phyloP scores from a whole-genome alignment of 2,329 filamentous ascomycete genomes.

The Mycogone perniciosa region DNA sequence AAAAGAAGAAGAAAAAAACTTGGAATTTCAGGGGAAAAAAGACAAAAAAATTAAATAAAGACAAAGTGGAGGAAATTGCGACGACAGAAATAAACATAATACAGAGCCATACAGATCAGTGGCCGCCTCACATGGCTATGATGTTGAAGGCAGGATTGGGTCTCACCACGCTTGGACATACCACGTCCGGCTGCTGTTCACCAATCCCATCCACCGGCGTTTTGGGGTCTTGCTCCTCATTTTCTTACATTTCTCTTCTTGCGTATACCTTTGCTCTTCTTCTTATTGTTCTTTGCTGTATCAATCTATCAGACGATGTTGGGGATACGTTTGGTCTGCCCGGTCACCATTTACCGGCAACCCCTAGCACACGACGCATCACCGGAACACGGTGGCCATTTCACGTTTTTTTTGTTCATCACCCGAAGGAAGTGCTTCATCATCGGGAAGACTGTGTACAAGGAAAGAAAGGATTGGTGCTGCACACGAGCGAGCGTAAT shows the following conservation, averaged over 20 bases:
- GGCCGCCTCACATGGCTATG: too few relatives aligned
- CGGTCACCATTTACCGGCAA: neutral
- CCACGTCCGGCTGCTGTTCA: neutral
- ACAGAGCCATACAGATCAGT: neutral
- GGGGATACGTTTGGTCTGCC: constrained; percentile 3
- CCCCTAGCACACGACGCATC: neutral
- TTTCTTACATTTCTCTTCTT: neutral
- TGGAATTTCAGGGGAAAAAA: neutral
- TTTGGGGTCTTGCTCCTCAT: neutral
- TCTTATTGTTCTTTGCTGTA: neutral
- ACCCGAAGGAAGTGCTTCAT: too few relatives aligned
- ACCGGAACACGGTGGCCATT: neutral
- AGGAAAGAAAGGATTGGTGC: too few relatives aligned
- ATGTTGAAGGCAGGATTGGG: neutral
- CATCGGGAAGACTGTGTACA: too few relatives aligned
- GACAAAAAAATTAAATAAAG: too few relatives aligned
- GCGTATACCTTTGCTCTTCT: neutral
- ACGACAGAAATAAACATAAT: neutral
- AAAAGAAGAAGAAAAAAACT: neutral
- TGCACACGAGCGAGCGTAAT: too few relatives aligned
- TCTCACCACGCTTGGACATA: neutral
- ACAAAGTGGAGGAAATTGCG: too few relatives aligned
- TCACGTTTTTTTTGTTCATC: neutral
- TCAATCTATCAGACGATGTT: neutral
- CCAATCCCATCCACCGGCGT: neutral